Conservation (phyloP, 805 yeast species). For the Cyberlindnera lachancei region DNA sequence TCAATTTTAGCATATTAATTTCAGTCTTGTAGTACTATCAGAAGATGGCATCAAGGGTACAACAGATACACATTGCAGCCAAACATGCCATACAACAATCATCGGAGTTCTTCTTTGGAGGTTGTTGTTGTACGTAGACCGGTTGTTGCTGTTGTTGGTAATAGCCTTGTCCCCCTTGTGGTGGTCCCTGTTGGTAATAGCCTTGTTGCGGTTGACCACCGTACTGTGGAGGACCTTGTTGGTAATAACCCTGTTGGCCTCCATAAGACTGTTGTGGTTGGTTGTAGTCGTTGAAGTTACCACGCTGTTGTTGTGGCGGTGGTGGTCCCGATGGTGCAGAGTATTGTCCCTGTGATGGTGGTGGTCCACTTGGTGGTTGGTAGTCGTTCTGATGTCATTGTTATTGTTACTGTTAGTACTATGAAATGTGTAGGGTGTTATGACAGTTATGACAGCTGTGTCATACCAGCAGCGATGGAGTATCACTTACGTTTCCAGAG, state of each 20-base stretch:
- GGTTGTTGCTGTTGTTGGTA: conserved; percentile 43
- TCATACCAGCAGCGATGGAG: too few species aligned
- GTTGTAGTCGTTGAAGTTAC: conserved; percentile 9
- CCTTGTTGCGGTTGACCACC: conserved; percentile 20
- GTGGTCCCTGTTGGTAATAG: conserved; percentile 30
- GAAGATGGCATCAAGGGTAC: conserved; percentile 44
- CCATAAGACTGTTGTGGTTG: conserved; percentile 17
- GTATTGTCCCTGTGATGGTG: conserved; percentile 8
- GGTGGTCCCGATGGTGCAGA: conserved; percentile 14
- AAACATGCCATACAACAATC: conserved; percentile 47
- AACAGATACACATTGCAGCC: conserved; percentile 49
- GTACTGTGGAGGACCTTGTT: conserved; percentile 14
- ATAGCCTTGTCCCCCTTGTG: conserved; percentile 31
- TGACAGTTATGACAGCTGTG: too few species aligned
- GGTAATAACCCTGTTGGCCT: conserved; percentile 11
- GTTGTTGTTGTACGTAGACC: conserved; percentile 45
- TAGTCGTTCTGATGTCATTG: conserved; percentile 3
- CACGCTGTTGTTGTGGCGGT: conserved; percentile 4
- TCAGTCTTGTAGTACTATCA: too few species aligned
- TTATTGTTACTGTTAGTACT: too few species aligned
- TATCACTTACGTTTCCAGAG: conserved; percentile 7
- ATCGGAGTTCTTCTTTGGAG: conserved; percentile 28
- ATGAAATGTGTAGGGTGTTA: too few species aligned
- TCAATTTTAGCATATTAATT: too few species aligned
- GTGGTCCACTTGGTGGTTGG: conserved; percentile 2